Evolutionary conservation across 257 asterid species (phyloP), one percentile per base, ranked within the genome.

Genomic region (Voacanga thouarsii): DNA sequence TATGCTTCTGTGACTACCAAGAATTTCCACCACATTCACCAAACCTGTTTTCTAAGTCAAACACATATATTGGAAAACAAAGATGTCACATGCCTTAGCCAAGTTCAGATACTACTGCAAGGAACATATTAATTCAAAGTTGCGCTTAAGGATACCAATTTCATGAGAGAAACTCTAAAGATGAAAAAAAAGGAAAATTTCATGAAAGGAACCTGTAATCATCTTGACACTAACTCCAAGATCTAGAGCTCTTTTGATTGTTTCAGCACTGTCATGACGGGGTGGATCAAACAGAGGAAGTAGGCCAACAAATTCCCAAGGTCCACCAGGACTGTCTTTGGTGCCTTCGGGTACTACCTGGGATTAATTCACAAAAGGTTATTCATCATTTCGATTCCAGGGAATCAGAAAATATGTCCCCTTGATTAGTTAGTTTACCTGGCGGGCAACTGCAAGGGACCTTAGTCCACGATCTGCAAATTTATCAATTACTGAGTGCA

Each of bases 261-360:
- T 90, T 77, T 90, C 90, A 39, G 92, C 93, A 73, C 96, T 89
- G 71, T 87, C 93, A 57, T 90, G 96, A 10, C 89, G 89, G 5
- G 93, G 93, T 23, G 92, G 96, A 82, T 90, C 96, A 60, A 89
- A 90, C 33, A 90, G 90, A 12, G 93, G 93, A 50, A 90, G 92
- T 30, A 90, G 92, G n/a, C 92, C 96, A 19, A 90, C 86, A 72
- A 90, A 90, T 47, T 90, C 89, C 96, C 93, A 90, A 24, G 87
- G 93, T 28, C 89, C 89, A 30, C 96, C 92, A 11, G 82, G 78
- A 30, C 90, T 87, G 33, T 86, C 93, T 81, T 89, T 90, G 30
- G 84, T 83, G 50, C 85, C 83, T 76, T 83, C 92, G 0, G 92
- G 89, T 45, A 90, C 93, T 82, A 82, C 89, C 89, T 90, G 77